Evolutionary conservation across 2,329 filamentous ascomycete genomes (phyloP).

Genomic region (Alternaria sp.): DNA sequence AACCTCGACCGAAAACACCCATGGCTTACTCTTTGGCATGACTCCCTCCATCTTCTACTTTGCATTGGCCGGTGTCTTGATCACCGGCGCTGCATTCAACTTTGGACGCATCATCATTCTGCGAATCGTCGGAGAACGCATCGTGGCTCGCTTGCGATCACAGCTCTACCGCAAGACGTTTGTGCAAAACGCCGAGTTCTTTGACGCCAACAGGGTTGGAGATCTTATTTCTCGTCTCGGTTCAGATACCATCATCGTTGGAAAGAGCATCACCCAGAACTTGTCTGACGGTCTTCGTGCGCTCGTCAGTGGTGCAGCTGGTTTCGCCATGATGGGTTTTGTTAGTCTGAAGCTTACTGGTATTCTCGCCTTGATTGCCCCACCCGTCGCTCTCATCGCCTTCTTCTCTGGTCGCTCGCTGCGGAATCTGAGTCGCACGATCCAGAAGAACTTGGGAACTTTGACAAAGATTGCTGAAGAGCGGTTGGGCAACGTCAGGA

Average conservation of each 20-base stretch:
- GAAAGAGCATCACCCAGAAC: conserved; percentile 98
- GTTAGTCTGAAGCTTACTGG: conserved; percentile 90
- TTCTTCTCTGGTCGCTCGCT: conserved; percentile 92
- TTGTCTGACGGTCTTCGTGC: conserved; percentile 94
- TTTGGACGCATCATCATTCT: conserved; percentile 93
- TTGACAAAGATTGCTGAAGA: conserved; percentile 98
- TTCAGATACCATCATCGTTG: conserved; percentile 96
- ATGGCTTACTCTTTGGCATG: conserved; percentile 81
- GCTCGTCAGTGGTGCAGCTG: conserved; percentile 86
- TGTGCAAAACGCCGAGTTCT: conserved; percentile 98
- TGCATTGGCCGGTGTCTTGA: conserved; percentile 75
- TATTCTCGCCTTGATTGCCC: conserved; percentile 84
- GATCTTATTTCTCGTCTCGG: conserved; percentile 95
- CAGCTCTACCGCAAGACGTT: conserved; percentile 92
- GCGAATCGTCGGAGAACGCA: conserved; percentile 91
- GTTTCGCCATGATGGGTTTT: conserved; percentile 94
- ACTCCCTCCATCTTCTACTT: conserved; percentile 88
- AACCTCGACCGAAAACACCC: conserved; percentile 70
- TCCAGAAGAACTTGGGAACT: conserved; percentile 91
- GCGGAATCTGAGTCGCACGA: conserved; percentile 86
- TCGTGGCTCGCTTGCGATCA: conserved; percentile 87
- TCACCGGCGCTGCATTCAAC: conserved; percentile 85
- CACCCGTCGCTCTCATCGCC: conserved; percentile 87
- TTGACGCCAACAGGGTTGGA: conserved; percentile 95
- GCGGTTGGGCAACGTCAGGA: conserved; percentile 94